Base-by-base conservation (phyloP, 1,139 yeast species). In the Scheffersomyces illinoinensis region DNA sequence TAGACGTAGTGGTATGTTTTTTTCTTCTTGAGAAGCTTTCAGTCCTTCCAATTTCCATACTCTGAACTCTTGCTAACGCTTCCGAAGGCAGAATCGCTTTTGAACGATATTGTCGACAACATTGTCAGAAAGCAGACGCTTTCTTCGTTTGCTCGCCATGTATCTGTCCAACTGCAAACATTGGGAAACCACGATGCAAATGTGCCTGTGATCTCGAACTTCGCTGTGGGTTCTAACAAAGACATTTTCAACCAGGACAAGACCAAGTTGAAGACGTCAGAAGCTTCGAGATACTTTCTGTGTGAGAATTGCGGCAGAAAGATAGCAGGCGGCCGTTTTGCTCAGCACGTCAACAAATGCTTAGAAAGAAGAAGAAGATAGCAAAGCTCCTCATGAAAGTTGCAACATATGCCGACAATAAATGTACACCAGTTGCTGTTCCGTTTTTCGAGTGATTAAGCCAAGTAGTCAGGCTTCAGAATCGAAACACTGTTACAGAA, bases 271-370 rank as follows among this genome's bases (percentile, higher is more conserved):
- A 79, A 80, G 65, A 67, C 73, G 8, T 66, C 72, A 17, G 85
- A 81, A 58, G 68, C 77, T 3, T 76, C 79, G 12, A 67, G 77
- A 59, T 93, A 93, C 72, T 91, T 92, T 68, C 84, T 78, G 59
- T 95, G 99, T 74, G 82, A 84, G 18, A 89, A 90, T 65, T 95
- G 99, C 73, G 87, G 86, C 7, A 79, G 99, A 58, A 91, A 89
- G 68, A 89, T 95, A 18, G 95, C 97, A 0, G 97, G 97, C 0
- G 88, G 91, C 49, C 79, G 99, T 60, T 93, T 91, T 78, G 98
- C 98, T 3, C 93, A 91, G 56, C 99, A 95, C 73, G 82, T 93
- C 53, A 96, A 92, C 69, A 86, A 97, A 66, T 95, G 99, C 69
- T 75, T 93, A 49, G 91, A 80, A 59, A 66, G 84, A 48, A 72